phyloP scores from a whole-genome alignment of 1,139 yeast genomes.

The Pichia sp. region DNA sequence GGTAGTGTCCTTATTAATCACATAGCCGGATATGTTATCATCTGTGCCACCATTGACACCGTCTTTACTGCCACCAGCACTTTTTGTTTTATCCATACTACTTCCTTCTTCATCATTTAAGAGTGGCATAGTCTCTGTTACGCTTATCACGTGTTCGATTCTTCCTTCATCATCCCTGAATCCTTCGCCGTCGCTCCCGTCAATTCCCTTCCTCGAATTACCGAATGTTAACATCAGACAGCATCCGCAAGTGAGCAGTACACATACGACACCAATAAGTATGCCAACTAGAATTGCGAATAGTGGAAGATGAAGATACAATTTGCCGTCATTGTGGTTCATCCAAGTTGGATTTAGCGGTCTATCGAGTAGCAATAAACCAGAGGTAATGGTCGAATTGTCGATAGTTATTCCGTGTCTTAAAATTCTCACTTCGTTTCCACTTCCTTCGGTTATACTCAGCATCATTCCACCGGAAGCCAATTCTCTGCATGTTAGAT shows the following conservation, averaged over 20 bases:
- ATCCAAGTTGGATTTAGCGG: constrained; percentile 69
- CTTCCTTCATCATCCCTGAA: not conserved
- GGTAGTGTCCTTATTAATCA: not conserved
- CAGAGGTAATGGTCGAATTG: constrained; percentile 34
- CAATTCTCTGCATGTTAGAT: constrained; percentile 42
- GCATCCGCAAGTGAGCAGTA: constrained; percentile 34
- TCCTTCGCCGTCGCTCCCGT: not conserved
- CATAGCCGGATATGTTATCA: not conserved
- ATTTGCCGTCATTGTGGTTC: constrained; percentile 37
- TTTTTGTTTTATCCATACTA: not conserved
- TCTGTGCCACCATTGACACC: not conserved
- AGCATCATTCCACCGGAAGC: constrained; percentile 38
- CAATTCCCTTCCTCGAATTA: not conserved
- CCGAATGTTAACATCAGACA: constrained; percentile 34
- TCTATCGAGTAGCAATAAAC: constrained; percentile 68
- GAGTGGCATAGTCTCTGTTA: constrained; percentile 21
- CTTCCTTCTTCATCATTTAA: constrained; percentile 6
- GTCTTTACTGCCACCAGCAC: not conserved
- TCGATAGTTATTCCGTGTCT: constrained; percentile 63
- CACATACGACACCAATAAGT: constrained; percentile 48
- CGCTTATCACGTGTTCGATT: constrained; percentile 11
- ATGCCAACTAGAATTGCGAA: constrained; percentile 66
- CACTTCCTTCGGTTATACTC: constrained; percentile 46
- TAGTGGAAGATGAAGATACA: constrained; percentile 59
- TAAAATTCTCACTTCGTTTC: constrained; percentile 61